Evolutionary conservation across 116 monocot genomes (phyloP).

Genomic region (Phalaenopsis hybrid): DNA sequence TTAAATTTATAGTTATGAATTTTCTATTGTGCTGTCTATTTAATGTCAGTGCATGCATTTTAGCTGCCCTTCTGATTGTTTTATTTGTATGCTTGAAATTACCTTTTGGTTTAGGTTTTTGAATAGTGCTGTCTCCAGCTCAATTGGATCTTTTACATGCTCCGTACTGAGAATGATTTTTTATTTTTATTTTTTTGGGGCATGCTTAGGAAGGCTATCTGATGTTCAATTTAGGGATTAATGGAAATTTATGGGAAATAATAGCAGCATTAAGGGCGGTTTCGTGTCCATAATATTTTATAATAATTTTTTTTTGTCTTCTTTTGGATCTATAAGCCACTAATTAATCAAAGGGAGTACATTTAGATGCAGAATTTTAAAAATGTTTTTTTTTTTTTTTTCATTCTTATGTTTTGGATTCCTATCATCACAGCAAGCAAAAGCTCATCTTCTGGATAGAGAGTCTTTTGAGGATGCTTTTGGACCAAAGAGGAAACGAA

Average conservation of each 20-base stretch:
- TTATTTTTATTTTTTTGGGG: neutral
- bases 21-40: neutral
- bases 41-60: neutral
- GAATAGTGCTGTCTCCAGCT: neutral
- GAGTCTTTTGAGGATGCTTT: slow-evolving; percentile 85
- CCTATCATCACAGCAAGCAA: slow-evolving; percentile 54
- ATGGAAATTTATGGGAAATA: neutral
- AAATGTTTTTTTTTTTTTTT: neutral
- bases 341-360: neutral
- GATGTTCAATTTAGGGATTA: neutral
- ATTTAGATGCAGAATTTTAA: neutral
- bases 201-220: neutral
- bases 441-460: slow-evolving; percentile 70
- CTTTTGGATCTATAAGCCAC: neutral
- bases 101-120: neutral
- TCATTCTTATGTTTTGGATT: neutral
- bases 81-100: neutral
- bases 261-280: neutral
- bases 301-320: neutral
- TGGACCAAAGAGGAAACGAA: slow-evolving; percentile 82
- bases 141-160: neutral
- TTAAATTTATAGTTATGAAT: neutral
- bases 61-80: neutral
- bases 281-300: neutral
- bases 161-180: neutral